Evolutionary conservation across 371 early-diverging fungal genomes (phyloP).

Genomic region (Syncephalastrum racemosum): DNA sequence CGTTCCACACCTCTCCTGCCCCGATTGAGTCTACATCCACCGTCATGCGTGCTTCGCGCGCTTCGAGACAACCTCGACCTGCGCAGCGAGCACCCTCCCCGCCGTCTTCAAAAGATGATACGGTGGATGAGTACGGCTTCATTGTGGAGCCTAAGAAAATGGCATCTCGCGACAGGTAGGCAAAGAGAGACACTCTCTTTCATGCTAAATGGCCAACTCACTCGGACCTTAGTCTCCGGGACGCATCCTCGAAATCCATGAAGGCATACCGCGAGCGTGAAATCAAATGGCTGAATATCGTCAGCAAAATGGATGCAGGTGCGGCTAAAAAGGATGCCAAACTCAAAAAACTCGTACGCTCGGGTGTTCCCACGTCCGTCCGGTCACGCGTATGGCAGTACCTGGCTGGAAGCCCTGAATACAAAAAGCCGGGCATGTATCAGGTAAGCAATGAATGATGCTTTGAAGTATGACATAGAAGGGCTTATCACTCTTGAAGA

Average conservation of each 20-base stretch:
- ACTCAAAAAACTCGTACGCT: constrained; percentile 68
- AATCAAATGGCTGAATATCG: constrained; percentile 48
- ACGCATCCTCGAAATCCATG: constrained; percentile 33
- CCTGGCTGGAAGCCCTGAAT: constrained; percentile 53
- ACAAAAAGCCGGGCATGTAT: constrained; percentile 48
- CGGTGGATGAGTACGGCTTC: constrained; percentile 61
- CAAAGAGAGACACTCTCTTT: constrained; percentile 14
- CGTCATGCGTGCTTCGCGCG: constrained; percentile 6
- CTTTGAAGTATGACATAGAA: background rate
- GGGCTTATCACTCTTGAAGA: constrained; percentile 3
- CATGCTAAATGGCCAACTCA: background rate
- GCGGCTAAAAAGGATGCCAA: constrained; percentile 50
- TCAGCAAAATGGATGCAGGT: constrained; percentile 44
- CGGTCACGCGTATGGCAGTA: constrained; percentile 76
- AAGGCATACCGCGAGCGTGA: constrained; percentile 53
- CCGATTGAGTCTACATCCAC: constrained; percentile 11
- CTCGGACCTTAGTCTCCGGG: constrained; percentile 5
- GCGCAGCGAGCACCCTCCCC: background rate
- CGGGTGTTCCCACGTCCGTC: constrained; percentile 74
- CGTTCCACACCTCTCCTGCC: constrained; percentile 5
- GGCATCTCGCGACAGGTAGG: constrained; percentile 4
- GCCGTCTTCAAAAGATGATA: background rate
- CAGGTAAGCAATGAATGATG: constrained; percentile 25
- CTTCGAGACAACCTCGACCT: background rate
- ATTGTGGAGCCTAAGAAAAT: constrained; percentile 28